Evolutionary conservation across 1,284 basidiomycete genomes (phyloP).

Genomic region (Phylloboletellus chloephorus): DNA sequence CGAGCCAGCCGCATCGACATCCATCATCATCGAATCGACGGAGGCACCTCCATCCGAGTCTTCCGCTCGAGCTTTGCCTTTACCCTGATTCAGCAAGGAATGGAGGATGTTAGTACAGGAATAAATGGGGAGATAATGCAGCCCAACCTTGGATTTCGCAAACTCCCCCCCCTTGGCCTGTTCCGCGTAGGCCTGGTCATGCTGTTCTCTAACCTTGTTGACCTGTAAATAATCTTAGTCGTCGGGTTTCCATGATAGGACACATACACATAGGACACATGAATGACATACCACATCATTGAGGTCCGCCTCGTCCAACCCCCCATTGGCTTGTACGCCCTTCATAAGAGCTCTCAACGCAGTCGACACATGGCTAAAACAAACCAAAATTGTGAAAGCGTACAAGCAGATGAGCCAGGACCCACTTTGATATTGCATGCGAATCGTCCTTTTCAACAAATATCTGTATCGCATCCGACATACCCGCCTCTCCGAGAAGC

Average conservation of each 20-base stretch:
- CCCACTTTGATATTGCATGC: constrained; percentile 83
- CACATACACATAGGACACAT: too few relatives aligned
- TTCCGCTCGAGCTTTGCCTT: constrained; percentile 49
- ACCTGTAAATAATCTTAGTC: constrained; percentile 40
- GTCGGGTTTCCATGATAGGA: not conserved
- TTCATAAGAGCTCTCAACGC: constrained; percentile 63
- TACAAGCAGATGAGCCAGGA: constrained; percentile 13
- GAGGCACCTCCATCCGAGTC: constrained; percentile 51
- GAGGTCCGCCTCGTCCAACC: constrained; percentile 69
- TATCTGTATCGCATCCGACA: constrained; percentile 87
- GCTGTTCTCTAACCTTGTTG: constrained; percentile 58
- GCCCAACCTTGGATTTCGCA: constrained; percentile 39
- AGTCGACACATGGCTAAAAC: constrained; percentile 59
- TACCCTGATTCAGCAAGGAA: constrained; percentile 31
- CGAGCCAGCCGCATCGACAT: constrained; percentile 47
- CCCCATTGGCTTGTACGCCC: constrained; percentile 55
- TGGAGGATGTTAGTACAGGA: constrained; percentile 2
- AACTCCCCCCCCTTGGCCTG: constrained; percentile 35
- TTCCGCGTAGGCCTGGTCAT: constrained; percentile 58
- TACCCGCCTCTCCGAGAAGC: constrained; percentile 77
- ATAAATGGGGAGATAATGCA: not conserved
- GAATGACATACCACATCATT: constrained; percentile 58
- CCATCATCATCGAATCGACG: constrained; percentile 78
- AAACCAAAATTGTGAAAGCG: constrained; percentile 1
- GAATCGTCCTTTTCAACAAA: constrained; percentile 95